Percentiles rank a stretch among this genome's conserved stretches.
Conservation (phyloP, 345 rosid genomes). For the Raphanus sativus region DNA sequence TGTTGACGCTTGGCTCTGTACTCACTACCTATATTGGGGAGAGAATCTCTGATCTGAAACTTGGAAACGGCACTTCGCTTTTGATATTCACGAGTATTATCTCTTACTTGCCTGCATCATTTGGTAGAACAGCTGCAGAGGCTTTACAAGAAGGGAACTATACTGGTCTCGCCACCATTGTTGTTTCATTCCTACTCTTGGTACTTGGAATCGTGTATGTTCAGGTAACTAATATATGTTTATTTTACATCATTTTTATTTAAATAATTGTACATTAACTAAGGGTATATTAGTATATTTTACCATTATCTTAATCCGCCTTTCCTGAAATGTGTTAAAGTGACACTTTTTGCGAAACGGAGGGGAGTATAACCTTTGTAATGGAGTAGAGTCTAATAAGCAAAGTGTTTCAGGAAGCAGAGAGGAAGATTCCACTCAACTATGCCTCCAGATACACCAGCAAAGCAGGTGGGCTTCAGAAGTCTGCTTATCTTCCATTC, state of each 20-base stretch:
- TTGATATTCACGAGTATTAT: slow-evolving; percentile 92
- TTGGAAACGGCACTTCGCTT: slow-evolving; percentile 95
- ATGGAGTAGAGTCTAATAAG: slow-evolving; percentile 9
- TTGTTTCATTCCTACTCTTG: slow-evolving; percentile 70
- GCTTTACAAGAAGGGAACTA: slow-evolving; percentile 93
- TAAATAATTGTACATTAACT: too few species aligned
- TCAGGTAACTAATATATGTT: slow-evolving; percentile 58
- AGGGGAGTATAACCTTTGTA: background rate
- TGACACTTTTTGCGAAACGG: background rate
- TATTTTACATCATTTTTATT: too few species aligned
- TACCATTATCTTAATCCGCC: background rate
- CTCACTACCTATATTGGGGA: slow-evolving; percentile 88
- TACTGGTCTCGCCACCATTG: slow-evolving; percentile 65
- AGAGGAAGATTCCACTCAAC: slow-evolving; percentile 95
- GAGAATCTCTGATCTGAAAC: slow-evolving; percentile 85
- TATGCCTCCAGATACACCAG: slow-evolving; percentile 93
- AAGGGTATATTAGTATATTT: too few species aligned
- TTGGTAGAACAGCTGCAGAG: slow-evolving; percentile 81
- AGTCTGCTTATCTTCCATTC: slow-evolving; percentile 93
- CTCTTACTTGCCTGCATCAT: slow-evolving; percentile 95
- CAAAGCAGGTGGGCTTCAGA: slow-evolving; percentile 77
- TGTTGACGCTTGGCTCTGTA: slow-evolving; percentile 85
- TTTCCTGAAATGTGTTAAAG: background rate
- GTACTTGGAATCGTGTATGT: slow-evolving; percentile 95
- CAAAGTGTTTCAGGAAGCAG: slow-evolving; percentile 88